These are phyloP conservation scores for Thelephora ganbajun DNA, from an alignment of 768 basidiomycete genomes.

Conservation along the genomic window DNA sequence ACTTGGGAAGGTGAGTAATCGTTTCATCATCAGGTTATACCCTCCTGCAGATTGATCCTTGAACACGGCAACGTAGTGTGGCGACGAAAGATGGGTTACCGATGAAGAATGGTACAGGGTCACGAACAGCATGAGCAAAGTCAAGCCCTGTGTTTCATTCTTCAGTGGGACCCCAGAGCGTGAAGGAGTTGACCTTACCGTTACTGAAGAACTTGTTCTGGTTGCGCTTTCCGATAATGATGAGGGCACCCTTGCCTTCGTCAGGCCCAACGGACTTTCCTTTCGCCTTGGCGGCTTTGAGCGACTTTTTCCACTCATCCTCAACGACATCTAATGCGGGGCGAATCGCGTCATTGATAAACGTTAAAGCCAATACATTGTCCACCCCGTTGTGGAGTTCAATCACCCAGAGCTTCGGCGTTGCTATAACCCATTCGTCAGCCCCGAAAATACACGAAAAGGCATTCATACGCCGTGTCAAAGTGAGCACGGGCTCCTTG, in stretches of 20 bases:
- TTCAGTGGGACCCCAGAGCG: background rate
- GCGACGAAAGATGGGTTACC: too few relatives aligned
- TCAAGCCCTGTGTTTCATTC: constrained; percentile 38
- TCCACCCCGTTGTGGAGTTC: constrained; percentile 73
- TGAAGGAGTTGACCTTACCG: constrained; percentile 25
- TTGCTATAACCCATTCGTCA: constrained; percentile 25
- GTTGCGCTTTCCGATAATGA: constrained; percentile 58
- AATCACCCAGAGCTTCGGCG: constrained; percentile 53
- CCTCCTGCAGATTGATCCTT: too few relatives aligned
- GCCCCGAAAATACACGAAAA: background rate
- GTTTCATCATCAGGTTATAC: constrained; percentile 57
- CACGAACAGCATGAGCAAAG: constrained; percentile 32
- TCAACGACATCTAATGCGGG: constrained; percentile 67
- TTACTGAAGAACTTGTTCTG: constrained; percentile 90
- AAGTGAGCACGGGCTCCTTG: background rate
- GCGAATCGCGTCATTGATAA: constrained; percentile 46
- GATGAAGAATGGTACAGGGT: constrained; percentile 22
- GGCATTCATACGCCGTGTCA: background rate
- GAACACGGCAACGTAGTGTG: too few relatives aligned
- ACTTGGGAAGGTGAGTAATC: constrained; percentile 71
- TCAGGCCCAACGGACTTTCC: constrained; percentile 19
- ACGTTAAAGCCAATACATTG: constrained; percentile 44
- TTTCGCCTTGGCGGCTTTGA: constrained; percentile 29
- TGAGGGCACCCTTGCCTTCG: constrained; percentile 54
- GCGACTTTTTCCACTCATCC: constrained; percentile 48